Evolutionary conservation across 345 rosid species (phyloP), one percentile per base, ranked within the genome.

Genomic region (Populus nigra): DNA sequence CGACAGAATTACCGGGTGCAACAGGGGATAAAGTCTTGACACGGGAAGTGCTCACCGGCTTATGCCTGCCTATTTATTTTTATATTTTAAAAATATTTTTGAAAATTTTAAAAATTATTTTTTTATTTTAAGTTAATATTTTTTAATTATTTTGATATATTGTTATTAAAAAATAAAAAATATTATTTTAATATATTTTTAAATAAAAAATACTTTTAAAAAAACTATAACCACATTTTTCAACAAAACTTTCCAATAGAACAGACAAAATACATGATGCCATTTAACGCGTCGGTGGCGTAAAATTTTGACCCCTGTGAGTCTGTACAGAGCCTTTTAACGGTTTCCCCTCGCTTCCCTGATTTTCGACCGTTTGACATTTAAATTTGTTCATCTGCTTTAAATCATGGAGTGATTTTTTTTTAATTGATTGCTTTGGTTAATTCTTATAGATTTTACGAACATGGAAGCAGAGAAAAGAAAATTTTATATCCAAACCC

Each of bases 261-360:
- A 47, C 67, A 78, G 50, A 79, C 39, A 55, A 17, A 9, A 57
- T 57, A 59, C 72, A 76, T 76, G 86, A 9, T 17, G 20, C 31
- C 9, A 74, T 68, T 47, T 43, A 78, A 79, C 77, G 76, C 68
- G 89, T 83, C 85, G 87, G 88, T 84, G 77, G 90, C 81, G 80
- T 78, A 29, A n/a, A 76, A 71, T 63, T 49, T 76, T 81, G 82
- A 83, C 86, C 45, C 68, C 35, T 68, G 77, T 41, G 77, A 33
- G 38, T 9, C 3, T 20, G 8, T n/a, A 23, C 29, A 0, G 29
- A 17, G 20, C 23, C 76, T 73, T 73, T 8, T 65, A 82, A 83
- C 86, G 83, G 80, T 82, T 84, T 73, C 20, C 76, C 55, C 67
- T 80, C 61, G 2, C 33, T 63, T 33, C 22, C 80, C 62, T 78